phyloP scores from a whole-genome alignment of 192 early-diverging fungal species.

The Coemansia sp. region DNA sequence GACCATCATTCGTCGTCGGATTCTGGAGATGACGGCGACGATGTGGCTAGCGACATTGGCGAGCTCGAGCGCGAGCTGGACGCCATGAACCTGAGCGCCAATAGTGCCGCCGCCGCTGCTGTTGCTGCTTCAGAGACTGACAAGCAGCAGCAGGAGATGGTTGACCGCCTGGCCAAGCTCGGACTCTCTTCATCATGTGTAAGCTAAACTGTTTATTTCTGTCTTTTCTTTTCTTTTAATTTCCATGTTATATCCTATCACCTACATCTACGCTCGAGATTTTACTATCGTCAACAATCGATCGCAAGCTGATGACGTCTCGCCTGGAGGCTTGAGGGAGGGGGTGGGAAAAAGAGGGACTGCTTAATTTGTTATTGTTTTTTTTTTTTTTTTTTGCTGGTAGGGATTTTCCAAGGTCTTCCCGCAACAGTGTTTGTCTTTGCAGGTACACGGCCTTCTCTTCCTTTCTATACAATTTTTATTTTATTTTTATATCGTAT shows the following conservation, averaged over 20 bases:
- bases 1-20: background rate
- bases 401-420: background rate
- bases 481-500: background rate
- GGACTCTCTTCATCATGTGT: slow-evolving; percentile 27
- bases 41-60: slow-evolving; percentile 27
- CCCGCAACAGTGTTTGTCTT: too few relatives aligned
- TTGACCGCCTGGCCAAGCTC: slow-evolving; percentile 40
- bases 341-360: background rate
- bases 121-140: background rate
- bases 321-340: background rate
- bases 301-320: background rate
- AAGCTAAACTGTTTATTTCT: background rate
- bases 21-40: background rate
- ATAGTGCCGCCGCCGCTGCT: background rate
- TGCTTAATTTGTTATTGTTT: background rate
- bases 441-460: background rate
- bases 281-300: background rate
- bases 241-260: background rate
- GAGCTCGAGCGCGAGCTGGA: slow-evolving; percentile 50
- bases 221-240: background rate
- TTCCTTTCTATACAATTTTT: background rate
- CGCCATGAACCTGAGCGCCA: slow-evolving; percentile 32
- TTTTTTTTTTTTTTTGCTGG: background rate
- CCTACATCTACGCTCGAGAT: background rate
- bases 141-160: slow-evolving; percentile 34